Base-by-base conservation (phyloP, 2,329 filamentous ascomycete genomes). In the Emmonsia crescens region DNA sequence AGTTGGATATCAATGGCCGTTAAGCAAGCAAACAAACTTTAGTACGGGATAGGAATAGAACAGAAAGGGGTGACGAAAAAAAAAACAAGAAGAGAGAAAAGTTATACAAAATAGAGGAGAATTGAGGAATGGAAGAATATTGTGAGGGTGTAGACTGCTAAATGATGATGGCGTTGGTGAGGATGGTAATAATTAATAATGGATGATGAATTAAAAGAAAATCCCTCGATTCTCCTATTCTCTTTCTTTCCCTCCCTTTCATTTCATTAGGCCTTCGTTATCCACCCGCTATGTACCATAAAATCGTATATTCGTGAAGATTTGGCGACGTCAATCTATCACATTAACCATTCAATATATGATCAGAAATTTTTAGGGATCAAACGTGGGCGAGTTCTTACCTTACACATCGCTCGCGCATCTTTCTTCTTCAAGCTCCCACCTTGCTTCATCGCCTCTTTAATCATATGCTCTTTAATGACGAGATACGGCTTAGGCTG, bases 401-500 rank as follows among this genome's bases (percentile, higher is more conserved):
- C 79, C 71, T 82, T 83, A 71, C 89, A 92, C 31, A 97, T 87
- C 71, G 95, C 89, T 71, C 88, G 89, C 1, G 91, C 91, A 68
- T 93, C 87, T 77, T 96, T 97, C 82, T 94, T 96, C 80, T 96
- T 97, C 8, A 99, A 77, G 14, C 82, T 84, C 0, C 94, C 94
- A 62, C 94, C 93, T 62, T 87, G 86, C 76, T 93, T 94, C 73
- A 96, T 84, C 0, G 93, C 90, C 72, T 97, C 93, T 69, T 90
- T 89, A 59, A 97, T 76, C n/a, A 97, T 80, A 64, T 89, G 86
- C 73, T 96, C 91, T 75, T 99, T 99, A 75, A 97, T 91, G 71
- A 91, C 91, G 5, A 96, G 76, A 73, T 96, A 99, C 1, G 94
- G 90, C 77, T 99, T 99, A 0, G 94, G 94, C 74, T 94, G 89